Conservation (phyloP, 148 eudicot genomes). For the Polygonum maritimum region DNA sequence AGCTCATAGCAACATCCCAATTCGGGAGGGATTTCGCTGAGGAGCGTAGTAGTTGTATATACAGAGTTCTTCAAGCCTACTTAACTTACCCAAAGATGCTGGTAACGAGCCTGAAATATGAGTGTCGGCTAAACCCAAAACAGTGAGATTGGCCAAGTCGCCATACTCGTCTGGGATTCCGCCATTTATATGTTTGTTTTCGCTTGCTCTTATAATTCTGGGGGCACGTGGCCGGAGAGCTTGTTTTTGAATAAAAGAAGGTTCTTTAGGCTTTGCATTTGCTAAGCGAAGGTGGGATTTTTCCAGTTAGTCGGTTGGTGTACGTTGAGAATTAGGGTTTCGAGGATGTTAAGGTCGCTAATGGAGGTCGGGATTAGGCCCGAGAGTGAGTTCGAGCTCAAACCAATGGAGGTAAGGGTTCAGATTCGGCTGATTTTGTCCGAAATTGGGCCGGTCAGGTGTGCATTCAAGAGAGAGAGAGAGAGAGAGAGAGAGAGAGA, state of each 20-base stretch:
- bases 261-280: conserved; percentile 27
- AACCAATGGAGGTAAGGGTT: no score
- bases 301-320: conserved; percentile 50
- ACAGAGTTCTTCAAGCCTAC: conserved; percentile 45
- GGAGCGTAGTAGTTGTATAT: conserved; percentile 52
- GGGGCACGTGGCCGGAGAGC: conserved; percentile 31
- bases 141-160: conserved; percentile 21
- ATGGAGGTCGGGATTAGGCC: no score
- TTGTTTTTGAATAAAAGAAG: conserved; percentile 39
- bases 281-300: conserved; percentile 6
- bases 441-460: no score
- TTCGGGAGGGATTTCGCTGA: conserved; percentile 56
- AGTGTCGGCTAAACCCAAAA: no score
- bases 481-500: conserved; percentile 27
- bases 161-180: conserved; percentile 40
- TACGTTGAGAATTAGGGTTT: conserved; percentile 39
- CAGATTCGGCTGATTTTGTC: no score
- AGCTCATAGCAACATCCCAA: background rate
- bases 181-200: conserved; percentile 44
- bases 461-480: conserved; percentile 3
- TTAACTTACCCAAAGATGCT: background rate
- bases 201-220: conserved; percentile 34
- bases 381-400: no score
- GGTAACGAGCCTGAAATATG: no score
- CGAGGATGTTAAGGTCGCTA: conserved; percentile 33